Evolutionary conservation across 257 asterid species (phyloP), one percentile per base, ranked within the genome.

Genomic region (Solanum sitiens): DNA sequence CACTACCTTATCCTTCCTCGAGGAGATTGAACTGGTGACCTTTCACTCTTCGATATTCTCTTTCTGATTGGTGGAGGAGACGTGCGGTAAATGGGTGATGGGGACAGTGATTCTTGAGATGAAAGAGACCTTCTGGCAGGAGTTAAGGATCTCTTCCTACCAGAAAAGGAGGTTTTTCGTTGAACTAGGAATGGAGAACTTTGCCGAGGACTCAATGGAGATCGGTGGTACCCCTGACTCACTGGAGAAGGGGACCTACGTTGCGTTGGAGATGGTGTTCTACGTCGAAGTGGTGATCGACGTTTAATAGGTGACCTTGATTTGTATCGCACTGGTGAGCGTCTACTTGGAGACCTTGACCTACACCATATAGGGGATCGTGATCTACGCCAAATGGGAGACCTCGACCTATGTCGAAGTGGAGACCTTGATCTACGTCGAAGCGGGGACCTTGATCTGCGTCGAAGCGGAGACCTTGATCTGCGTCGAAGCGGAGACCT

Each of bases 1-100:
- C 70, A 80, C 27, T 91, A 97, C 99, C 99, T 97, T 90, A 85
- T 90, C 84, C 93, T 94, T 89, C 77, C 95, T 75, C 91, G 90
- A 88, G 92, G 91, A 90, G 98, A 94, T 75, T 77, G 91, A 73
- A 87, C 56, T 83, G 94, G 95, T 79, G 98, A 94, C 71, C 87
- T 87, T 37, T 25, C 85, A 44, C 80, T 90, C 88, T 88, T 92
- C 18, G 84, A 89, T 35, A 95, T 91, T 86, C 86, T 93, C 89
- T 94, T 90, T 89, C 91, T 71, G 35, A 87, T 86, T 68, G 97
- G 98, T 63, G 98, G 93, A 79, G 83, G 89, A 32, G 93, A 93
- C 87, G 86, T 91, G 56, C 73, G 92, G 71, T 32, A 94, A 86
- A 71, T 86, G 73, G 92, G 94, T 68, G 95, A 91, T 39, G 95